Conservation (phyloP, 1,284 basidiomycete genomes). For the Ustilago xerochloae region DNA sequence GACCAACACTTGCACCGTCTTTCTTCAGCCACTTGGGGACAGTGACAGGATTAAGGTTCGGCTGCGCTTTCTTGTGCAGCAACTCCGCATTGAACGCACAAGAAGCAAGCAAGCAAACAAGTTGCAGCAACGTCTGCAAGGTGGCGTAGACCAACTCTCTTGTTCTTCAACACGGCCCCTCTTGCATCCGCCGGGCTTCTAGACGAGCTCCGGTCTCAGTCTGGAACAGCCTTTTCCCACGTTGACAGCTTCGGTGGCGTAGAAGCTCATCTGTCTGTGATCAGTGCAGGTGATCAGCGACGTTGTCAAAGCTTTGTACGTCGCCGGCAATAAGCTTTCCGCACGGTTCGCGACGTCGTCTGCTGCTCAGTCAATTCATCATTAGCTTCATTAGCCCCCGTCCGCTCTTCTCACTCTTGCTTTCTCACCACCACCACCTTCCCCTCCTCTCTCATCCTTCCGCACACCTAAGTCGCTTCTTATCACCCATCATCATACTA, state of each 20-base stretch:
- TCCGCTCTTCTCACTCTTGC: not conserved
- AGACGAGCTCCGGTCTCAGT: not conserved
- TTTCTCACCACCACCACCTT: slow-evolving; percentile 21
- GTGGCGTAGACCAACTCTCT: slow-evolving; percentile 11
- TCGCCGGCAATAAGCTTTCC: too few species aligned
- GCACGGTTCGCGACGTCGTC: not conserved
- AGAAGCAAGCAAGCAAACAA: too few species aligned
- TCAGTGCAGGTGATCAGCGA: not conserved
- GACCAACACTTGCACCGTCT: slow-evolving; percentile 22
- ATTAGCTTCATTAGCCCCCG: not conserved
- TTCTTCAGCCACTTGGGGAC: not conserved
- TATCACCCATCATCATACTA: not conserved
- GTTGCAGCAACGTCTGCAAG: slow-evolving; percentile 8
- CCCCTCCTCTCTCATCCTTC: slow-evolving; percentile 3
- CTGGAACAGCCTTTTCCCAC: not conserved
- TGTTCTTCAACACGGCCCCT: not conserved
- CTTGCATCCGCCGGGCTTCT: slow-evolving; percentile 7
- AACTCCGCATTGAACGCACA: not conserved
- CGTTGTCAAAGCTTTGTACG: not conserved
- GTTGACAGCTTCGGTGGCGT: not conserved
- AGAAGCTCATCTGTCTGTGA: not conserved
- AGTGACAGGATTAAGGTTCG: slow-evolving; percentile 14
- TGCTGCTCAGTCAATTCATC: slow-evolving; percentile 11
- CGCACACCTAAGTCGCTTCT: not conserved
- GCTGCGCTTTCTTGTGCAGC: slow-evolving; percentile 1